Conservation (phyloP, 129 eudicot genomes). For the Rutidosis leptorrhynchoides region DNA sequence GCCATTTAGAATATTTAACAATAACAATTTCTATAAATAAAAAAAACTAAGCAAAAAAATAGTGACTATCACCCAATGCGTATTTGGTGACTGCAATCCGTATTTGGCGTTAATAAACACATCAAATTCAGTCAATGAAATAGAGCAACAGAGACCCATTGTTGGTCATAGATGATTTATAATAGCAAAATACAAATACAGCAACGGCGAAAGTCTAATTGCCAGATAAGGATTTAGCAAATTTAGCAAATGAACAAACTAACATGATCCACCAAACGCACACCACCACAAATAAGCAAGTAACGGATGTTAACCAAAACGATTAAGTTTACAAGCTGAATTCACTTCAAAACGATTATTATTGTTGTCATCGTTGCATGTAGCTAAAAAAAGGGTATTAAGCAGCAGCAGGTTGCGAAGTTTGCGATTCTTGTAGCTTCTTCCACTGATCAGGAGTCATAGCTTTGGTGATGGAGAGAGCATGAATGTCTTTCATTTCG, state of each 20-base stretch:
- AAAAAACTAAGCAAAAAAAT: too few species aligned
- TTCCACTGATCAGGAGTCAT: conserved; percentile 88
- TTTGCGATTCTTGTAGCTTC: conserved; percentile 54
- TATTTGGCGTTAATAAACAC: too few species aligned
- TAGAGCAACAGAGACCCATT: too few species aligned
- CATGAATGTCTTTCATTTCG: conserved; percentile 93
- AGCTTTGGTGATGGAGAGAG: conserved; percentile 83
- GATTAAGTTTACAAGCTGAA: conserved; percentile 21
- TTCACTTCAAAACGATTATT: conserved; percentile 9
- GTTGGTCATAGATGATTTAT: too few species aligned
- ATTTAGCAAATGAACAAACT: neutral
- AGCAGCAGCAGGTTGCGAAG: conserved; percentile 51
- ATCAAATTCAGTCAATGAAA: too few species aligned
- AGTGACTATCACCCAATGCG: too few species aligned
- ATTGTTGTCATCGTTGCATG: neutral
- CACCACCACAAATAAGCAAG: conserved; percentile 7
- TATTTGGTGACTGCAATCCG: too few species aligned
- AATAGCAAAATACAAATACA: too few species aligned
- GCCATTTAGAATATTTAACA: too few species aligned
- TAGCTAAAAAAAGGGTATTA: conserved; percentile 4
- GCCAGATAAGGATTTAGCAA: too few species aligned
- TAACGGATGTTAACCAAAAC: conserved; percentile 10
- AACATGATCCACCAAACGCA: conserved; percentile 10
- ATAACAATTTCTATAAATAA: too few species aligned
- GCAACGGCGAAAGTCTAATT: too few species aligned